phyloP scores from a whole-genome alignment of 2,329 filamentous ascomycete genomes.

The Alternaria sp. region DNA sequence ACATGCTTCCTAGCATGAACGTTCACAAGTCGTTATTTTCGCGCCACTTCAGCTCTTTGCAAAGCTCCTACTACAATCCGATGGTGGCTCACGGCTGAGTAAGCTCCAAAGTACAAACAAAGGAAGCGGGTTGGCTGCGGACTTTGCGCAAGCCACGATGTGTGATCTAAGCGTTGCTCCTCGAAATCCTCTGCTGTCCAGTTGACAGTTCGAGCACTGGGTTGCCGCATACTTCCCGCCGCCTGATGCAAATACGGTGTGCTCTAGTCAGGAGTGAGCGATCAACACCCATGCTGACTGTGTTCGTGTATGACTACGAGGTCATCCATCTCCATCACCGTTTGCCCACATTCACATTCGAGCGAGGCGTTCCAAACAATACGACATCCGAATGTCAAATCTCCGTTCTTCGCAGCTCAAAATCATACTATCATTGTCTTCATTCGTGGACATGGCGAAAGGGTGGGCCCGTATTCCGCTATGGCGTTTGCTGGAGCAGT shows the following conservation, averaged over 20 bases:
- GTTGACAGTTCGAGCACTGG: not conserved
- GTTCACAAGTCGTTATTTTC: not conserved
- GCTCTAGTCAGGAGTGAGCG: not conserved
- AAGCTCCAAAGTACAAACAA: no score
- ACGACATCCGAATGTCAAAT: conserved; percentile 1
- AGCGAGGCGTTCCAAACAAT: not conserved
- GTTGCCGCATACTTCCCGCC: not conserved
- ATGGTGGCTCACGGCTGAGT: not conserved
- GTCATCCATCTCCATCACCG: not conserved
- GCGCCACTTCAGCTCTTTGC: not conserved
- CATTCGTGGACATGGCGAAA: not conserved
- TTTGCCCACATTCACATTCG: not conserved
- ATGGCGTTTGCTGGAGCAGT: not conserved
- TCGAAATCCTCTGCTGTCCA: not conserved
- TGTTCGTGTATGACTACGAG: not conserved
- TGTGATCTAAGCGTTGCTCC: not conserved
- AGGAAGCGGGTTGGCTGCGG: not conserved
- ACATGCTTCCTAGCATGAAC: not conserved
- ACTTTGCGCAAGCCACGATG: not conserved
- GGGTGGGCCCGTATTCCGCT: not conserved
- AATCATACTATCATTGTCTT: not conserved
- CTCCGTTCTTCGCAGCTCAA: not conserved
- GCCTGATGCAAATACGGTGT: not conserved
- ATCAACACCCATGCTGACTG: not conserved
- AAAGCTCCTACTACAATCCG: not conserved